Evolutionary conservation across 2,329 filamentous ascomycete species (phyloP), one percentile per base, ranked within the genome.

Genomic region (Ophiostoma montium): DNA sequence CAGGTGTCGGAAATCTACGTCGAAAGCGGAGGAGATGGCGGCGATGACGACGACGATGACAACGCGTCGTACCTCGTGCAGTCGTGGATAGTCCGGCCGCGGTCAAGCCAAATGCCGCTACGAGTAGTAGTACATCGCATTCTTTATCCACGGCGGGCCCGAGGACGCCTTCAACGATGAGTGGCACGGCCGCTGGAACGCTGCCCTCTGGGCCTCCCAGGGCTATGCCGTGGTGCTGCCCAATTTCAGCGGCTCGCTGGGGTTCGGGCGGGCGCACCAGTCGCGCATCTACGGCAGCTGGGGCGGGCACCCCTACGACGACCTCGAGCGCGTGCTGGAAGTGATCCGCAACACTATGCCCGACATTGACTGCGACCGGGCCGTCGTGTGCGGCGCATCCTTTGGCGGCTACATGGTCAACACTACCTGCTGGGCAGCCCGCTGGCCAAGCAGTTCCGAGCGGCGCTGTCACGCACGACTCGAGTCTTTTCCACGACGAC

Each of bases 391-490:
- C 1, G 76, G 76, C 0, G 70, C 65, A 7, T 72, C 70, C 7
- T 78, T 73, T 51, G 75, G 76, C n/a, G 76, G 74, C 10, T 79
- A 76, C 59, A 71, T 80, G 71, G 68, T 76, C 55, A 75, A 75
- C n/a, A n/a, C 56, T 78, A 73, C 71, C 69, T 79, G 19, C 67
- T 75, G 45, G 74, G 74, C 0, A 69, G 76, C 19, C 63, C 68
- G 0, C 45, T 47, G 33, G 44, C 35, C 27, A 18, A 16, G 6
- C 21, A 73, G 58, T 76, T 76, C 63, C 75, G 73, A 56, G 72
- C 72, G 1, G 63, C n/a, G n/a, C 76, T 3, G 68, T 80, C 36
- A 76, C 70, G 53, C 71, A 78, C 49, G 69, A 73, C 54, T 69
- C 71, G 9, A n/a, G 63, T 68, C 32, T 67, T 65, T 54, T 57